A percentile compares a stretch with the other conserved stretches of the same genome.
Evolutionary conservation across 2,329 filamentous ascomycete genomes (phyloP).

Genomic region (Cladosporium austrohemisphaericum): DNA sequence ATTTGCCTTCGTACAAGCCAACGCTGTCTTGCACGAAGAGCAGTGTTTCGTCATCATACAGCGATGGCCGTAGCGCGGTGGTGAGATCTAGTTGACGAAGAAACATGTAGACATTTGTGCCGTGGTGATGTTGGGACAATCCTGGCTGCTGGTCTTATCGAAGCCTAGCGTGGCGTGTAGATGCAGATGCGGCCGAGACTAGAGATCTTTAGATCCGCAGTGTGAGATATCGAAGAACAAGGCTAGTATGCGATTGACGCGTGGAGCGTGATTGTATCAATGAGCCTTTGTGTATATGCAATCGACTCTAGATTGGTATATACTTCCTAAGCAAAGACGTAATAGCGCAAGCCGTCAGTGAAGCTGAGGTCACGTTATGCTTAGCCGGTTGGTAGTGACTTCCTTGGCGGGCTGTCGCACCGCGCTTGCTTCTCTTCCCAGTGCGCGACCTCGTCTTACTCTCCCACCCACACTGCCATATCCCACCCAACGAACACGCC

Average conservation of each 20-base stretch:
- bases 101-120: conserved; percentile 66
- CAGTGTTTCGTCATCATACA: conserved; percentile 88
- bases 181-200: too few species aligned
- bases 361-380: conserved; percentile 11
- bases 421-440: background rate
- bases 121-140: conserved; percentile 1
- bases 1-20: conserved; percentile 95
- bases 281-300: too few species aligned
- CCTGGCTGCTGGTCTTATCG: background rate
- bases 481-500: background rate
- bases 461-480: background rate
- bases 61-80: conserved; percentile 86
- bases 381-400: background rate
- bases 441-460: background rate
- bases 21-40: conserved; percentile 97
- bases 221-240: too few species aligned
- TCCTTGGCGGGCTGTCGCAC: conserved; percentile 1
- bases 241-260: too few species aligned
- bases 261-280: too few species aligned
- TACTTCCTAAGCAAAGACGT: too few species aligned
- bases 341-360: too few species aligned
- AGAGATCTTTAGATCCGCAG: too few species aligned
- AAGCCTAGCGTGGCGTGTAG: conserved; percentile 1
- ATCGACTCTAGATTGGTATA: too few species aligned
- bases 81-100: conserved; percentile 93